Evolutionary conservation across 768 basidiomycete genomes (phyloP), one percentile per base, ranked within the genome.

Genomic region (Boletus eberwhitei): DNA sequence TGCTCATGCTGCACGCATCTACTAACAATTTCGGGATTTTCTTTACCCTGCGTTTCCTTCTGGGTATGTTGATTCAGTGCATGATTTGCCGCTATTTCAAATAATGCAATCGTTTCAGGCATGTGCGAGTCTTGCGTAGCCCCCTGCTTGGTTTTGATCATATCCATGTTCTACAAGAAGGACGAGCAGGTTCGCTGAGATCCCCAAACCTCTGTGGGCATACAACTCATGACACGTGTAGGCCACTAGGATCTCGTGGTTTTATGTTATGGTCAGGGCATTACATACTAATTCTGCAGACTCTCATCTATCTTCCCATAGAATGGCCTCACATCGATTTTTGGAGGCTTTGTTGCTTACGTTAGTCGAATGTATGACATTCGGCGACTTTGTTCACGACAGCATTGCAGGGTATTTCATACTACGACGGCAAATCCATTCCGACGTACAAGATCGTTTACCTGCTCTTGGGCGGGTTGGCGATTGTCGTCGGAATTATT

Each of bases 91-190:
- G 14, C 35, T 8, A 17, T 29, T 9, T 24, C 38, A 11, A 37
- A 8, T 9, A 5, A 47, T 46, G 19, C 43, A 3, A 9, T 35
- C 22, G 24, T 36, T 26, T 9, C 34, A 85, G 84, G 84, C 37
- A 84, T 86, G 85, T 81, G 80, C 62, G 85, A 87, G 65, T 77
- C 77, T 57, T 85, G 84, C 60, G 85, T 86, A 14, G 77, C 82
- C 5, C 85, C 85, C 0, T 81, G 77, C 59, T 71, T 86, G 34
- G 81, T 87, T 66, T 69, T 85, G 48, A 77, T 86, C 37, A 77
- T 85, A 39, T 79, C 82, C 11, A 83, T 85, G 79, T 86, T 85
- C 63, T 86, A 85, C 70, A 83, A 81, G 73, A 86, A 85, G 68
- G 73, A 83, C 48, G 85, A 86, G 59, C 84, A 86, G 73, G 79